Percentiles rank a stretch among this genome's conserved stretches.
Evolutionary conservation across 2,329 filamentous ascomycete genomes (phyloP).

Genomic region (Epichloe aotearoae): DNA sequence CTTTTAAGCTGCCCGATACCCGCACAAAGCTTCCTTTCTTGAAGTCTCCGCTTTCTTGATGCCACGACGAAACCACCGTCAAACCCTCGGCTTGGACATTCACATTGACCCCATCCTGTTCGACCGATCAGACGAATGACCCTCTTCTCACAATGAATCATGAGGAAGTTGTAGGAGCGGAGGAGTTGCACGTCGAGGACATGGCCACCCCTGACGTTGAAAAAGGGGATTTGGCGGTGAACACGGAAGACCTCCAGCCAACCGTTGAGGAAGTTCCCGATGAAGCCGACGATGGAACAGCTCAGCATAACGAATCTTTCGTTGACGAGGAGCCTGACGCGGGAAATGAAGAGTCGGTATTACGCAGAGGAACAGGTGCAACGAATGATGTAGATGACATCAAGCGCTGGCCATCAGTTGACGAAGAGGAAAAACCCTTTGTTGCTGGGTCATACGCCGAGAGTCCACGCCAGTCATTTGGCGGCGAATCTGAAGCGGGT

Average conservation of each 20-base stretch:
- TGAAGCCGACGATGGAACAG: not conserved
- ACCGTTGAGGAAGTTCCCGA: constrained; percentile 1
- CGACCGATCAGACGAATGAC: constrained; percentile 17
- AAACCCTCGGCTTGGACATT: constrained; percentile 32
- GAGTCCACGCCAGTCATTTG: constrained; percentile 11
- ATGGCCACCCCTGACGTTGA: not conserved
- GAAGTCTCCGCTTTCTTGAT: constrained; percentile 5
- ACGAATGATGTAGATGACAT: constrained; percentile 9
- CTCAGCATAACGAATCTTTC: not conserved
- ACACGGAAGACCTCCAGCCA: constrained; percentile 1
- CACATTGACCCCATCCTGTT: constrained; percentile 33
- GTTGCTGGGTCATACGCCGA: constrained; percentile 12
- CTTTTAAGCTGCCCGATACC: not conserved
- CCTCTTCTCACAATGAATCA: constrained; percentile 2
- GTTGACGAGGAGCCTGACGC: not conserved
- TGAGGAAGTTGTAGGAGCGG: constrained; percentile 1
- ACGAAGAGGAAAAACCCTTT: constrained; percentile 12
- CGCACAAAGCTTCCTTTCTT: not conserved
- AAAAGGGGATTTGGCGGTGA: not conserved
- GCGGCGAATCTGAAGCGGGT: constrained; percentile 11
- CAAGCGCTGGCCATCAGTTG: constrained; percentile 25
- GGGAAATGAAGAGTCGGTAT: not conserved
- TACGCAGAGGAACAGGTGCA: constrained; percentile 11
- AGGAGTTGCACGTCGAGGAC: not conserved
- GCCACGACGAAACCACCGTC: constrained; percentile 15